These are phyloP conservation scores for Citrus medica DNA, from an alignment of 345 rosid genomes.

Conservation along the genomic window DNA sequence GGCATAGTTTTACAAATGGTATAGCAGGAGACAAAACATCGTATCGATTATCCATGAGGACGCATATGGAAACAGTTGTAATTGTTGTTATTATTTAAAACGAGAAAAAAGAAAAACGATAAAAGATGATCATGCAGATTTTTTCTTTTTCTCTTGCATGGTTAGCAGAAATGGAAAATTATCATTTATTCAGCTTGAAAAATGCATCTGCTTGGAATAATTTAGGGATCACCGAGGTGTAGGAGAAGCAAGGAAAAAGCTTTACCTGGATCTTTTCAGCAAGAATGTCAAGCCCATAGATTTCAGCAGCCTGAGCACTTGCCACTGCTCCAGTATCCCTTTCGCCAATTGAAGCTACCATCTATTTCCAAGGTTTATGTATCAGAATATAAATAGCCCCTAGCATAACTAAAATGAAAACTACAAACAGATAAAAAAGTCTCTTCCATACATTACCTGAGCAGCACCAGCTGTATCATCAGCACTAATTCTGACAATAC, in stretches of 20 bases:
- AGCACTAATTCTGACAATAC: conserved; percentile 46
- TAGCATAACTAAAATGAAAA: neutral
- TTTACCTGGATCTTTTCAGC: conserved; percentile 71
- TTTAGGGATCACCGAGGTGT: neutral
- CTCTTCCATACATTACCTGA: conserved; percentile 43
- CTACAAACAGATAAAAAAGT: conserved; percentile 1
- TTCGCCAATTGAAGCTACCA: conserved; percentile 49
- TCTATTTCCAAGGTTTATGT: conserved; percentile 30
- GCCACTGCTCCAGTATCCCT: conserved; percentile 79
- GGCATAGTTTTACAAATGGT: neutral
- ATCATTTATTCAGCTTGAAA: neutral
- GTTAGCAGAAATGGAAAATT: neutral
- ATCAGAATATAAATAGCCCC: neutral
- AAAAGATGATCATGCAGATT: neutral
- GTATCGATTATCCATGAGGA: neutral
- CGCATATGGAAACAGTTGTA: neutral
- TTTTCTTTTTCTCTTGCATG: neutral
- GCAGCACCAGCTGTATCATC: conserved; percentile 93
- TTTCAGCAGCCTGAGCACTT: conserved; percentile 85
- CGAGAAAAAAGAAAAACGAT: neutral
- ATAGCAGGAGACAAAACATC: neutral
- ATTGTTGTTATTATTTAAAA: neutral
- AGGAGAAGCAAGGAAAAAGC: conserved; percentile 1
- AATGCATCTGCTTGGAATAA: neutral
- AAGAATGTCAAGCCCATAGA: conserved; percentile 80